These are phyloP conservation scores for Eucalyptus marginata DNA, from an alignment of 345 rosid genomes.

Conservation along the genomic window DNA sequence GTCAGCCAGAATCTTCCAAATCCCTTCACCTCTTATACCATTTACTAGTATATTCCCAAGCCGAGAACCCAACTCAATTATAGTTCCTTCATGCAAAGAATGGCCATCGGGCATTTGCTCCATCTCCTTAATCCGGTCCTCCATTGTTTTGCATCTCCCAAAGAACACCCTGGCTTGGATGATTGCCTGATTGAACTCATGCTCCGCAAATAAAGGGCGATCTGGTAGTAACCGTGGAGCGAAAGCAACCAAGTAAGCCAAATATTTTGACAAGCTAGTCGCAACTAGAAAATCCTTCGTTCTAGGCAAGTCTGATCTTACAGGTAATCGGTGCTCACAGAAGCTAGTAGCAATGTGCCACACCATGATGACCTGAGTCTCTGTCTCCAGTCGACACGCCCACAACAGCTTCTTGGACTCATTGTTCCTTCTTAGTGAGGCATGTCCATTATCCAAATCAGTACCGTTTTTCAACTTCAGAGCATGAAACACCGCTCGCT, in stretches of 20 bases:
- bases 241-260: background rate
- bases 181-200: background rate
- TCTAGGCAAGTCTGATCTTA: too few species aligned
- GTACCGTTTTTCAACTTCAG: background rate
- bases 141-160: accelerated
- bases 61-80: background rate
- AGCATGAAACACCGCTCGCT: background rate
- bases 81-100: background rate
- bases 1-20: background rate
- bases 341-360: background rate
- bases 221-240: background rate
- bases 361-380: background rate
- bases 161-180: background rate
- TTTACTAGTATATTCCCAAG: background rate
- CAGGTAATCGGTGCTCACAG: background rate
- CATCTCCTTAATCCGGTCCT: background rate
- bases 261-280: background rate
- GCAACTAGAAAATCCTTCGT: background rate
- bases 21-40: background rate
- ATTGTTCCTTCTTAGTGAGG: background rate
- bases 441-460: background rate
- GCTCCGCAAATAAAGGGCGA: background rate
- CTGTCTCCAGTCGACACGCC: background rate
- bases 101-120: background rate
- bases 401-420: background rate